Percentiles rank a stretch among this genome's conserved stretches.
Conservation (phyloP, 257 asterid genomes). For the Ophiorrhiza pumila region DNA sequence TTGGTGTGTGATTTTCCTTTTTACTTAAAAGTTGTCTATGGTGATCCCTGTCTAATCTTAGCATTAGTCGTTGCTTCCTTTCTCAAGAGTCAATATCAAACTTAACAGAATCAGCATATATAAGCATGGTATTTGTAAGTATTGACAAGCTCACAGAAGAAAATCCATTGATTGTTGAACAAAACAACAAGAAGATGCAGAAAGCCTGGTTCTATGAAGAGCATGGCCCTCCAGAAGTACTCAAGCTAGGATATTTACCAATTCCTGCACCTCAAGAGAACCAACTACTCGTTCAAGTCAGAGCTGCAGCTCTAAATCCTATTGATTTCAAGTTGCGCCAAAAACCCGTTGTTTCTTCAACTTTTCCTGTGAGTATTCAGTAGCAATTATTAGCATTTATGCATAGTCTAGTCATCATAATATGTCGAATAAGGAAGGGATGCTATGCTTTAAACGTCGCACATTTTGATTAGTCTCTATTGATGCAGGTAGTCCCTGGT, state of each 20-base stretch:
- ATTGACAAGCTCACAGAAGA: neutral
- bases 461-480: neutral
- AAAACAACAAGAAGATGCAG: constrained; percentile 30
- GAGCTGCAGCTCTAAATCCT: constrained; percentile 67
- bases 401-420: neutral
- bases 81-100: neutral
- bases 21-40: too few relatives aligned
- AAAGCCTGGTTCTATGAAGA: constrained; percentile 64
- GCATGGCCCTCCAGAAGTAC: constrained; percentile 54
- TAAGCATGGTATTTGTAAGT: neutral
- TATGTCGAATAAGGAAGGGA: neutral
- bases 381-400: neutral
- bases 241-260: constrained; percentile 42
- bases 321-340: constrained; percentile 60
- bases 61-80: neutral
- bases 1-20: neutral
- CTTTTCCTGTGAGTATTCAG: constrained; percentile 42
- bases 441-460: neutral
- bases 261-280: constrained; percentile 42
- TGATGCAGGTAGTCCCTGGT: constrained; percentile 56
- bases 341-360: constrained; percentile 26
- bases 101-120: neutral
- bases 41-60: neutral
- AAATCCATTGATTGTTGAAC: neutral
- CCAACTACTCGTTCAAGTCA: constrained; percentile 47